Percentiles rank a stretch among this genome's conserved stretches.
Conservation (phyloP, 2,329 filamentous ascomycete species). For the Stachybotrys elegans region DNA sequence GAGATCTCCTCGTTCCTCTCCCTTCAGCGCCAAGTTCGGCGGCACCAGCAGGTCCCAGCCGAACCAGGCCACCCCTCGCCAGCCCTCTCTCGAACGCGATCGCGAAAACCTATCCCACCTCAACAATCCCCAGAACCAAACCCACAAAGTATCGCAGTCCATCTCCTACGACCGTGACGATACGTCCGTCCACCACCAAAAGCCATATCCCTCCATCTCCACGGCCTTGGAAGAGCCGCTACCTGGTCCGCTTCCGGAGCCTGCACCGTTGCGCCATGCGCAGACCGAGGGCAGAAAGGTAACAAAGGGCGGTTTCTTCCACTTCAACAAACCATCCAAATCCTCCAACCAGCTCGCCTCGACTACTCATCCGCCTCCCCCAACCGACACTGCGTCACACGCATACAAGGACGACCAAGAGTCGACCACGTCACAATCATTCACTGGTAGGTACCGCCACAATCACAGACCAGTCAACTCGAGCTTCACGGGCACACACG, state of each 20-base stretch:
- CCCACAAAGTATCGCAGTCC: too few species aligned
- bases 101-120: conserved; percentile 18
- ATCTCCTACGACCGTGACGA: conserved; percentile 16
- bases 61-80: conserved; percentile 18
- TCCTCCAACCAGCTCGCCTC: conserved; percentile 35
- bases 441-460: too few species aligned
- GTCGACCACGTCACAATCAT: too few species aligned
- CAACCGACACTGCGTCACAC: too few species aligned
- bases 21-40: conserved; percentile 35
- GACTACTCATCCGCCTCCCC: too few species aligned
- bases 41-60: too few species aligned
- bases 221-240: conserved; percentile 16
- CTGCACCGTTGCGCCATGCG: conserved; percentile 16
- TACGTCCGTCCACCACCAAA: conserved; percentile 15
- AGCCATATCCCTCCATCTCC: conserved; percentile 20
- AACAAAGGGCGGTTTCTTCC: conserved; percentile 46
- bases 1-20: conserved; percentile 40
- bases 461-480: conserved; percentile 17
- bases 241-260: conserved; percentile 14
- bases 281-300: conserved; percentile 34
- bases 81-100: conserved; percentile 14
- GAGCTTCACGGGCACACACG: conserved; percentile 19
- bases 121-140: too few species aligned
- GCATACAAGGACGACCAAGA: too few species aligned
- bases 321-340: conserved; percentile 43